Percentiles rank a stretch among this genome's conserved stretches.
phyloP scores from a whole-genome alignment of 148 eudicot genomes.

The Dianthus caryophyllus region DNA sequence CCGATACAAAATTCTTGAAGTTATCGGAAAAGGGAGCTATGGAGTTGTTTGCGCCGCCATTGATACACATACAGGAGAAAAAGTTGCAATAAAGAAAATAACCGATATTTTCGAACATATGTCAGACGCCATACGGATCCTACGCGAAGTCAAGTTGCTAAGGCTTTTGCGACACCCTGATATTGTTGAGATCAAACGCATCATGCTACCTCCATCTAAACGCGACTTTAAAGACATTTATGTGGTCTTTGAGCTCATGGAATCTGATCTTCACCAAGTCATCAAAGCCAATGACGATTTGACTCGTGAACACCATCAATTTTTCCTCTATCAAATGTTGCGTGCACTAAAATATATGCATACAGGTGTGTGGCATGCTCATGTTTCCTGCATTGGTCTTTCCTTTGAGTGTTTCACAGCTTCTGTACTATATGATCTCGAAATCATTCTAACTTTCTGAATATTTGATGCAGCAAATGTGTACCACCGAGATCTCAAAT shows the following conservation, averaged over 20 bases:
- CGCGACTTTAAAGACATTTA: conserved; percentile 77
- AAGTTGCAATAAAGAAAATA: conserved; percentile 86
- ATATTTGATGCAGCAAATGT: conserved; percentile 69
- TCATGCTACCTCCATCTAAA: conserved; percentile 78
- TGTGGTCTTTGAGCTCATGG: conserved; percentile 95
- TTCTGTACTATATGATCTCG: not conserved
- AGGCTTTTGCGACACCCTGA: conserved; percentile 89
- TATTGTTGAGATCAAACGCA: conserved; percentile 87
- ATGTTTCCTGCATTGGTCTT: not conserved
- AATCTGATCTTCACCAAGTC: conserved; percentile 87
- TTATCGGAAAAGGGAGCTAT: conserved; percentile 84
- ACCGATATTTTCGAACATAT: conserved; percentile 74
- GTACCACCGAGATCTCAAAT: conserved; percentile 92
- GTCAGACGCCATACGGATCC: conserved; percentile 76
- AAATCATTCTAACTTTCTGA: not conserved
- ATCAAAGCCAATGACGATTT: conserved; percentile 87
- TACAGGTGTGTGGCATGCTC: conserved; percentile 46
- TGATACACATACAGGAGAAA: conserved; percentile 80
- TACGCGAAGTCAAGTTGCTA: conserved; percentile 79
- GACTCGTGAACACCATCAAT: conserved; percentile 83
- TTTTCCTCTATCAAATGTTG: conserved; percentile 87
- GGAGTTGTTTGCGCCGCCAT: conserved; percentile 91
- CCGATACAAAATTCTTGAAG: conserved; percentile 75
- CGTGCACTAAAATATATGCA: conserved; percentile 91
- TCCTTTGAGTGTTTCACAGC: not conserved